Base-by-base conservation (phyloP, 305 asterid genomes). In the Fraxinus velutina region DNA sequence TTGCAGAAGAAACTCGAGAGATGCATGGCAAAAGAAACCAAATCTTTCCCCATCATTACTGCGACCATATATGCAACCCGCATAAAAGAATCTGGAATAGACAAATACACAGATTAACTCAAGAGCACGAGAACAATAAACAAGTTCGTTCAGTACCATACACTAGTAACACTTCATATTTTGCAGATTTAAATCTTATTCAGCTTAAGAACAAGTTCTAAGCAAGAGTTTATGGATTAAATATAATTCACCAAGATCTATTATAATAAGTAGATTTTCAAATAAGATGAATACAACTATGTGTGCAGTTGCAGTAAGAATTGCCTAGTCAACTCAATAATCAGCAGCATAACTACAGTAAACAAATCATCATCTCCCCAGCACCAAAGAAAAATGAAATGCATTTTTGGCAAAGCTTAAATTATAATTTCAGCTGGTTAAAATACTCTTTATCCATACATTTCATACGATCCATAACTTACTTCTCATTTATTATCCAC, bases 1-100 rank as follows among this genome's bases (percentile, higher is more conserved):
- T 89, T 94, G 99, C 87, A 89, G 91, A 89, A 96, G 99, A 87
- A 96, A 96, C 89, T 96, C 99, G 7, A 96, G 93, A 84, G 98
- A 98, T 44, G 98, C 98, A 68, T 94, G 90, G 87, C 98, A 93
- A 88, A 96, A 96, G 93, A 96, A 96, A 85, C 93, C 94, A 88
- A 96, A 96, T 87, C 98, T 89, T 84, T 94, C 97, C 50, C 91
- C 97, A 78, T 96, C 99, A 83, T 96, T 93, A 64, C 36, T 82
- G 78, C 97, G 90, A 68, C 98, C 98, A 84, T 96, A 96, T 76
- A 96, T 73, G 87, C 98, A 89, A 64, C 98, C 99, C 78, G 83
- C 92, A 95, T 88, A 88, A 86, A 96, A 94, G 80, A 91, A 91
- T 82, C 99, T 96, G 93, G 79, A 82, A 80, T 80, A 83, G 79